These are phyloP conservation scores for Fonsecaea monophora DNA, from an alignment of 2,329 filamentous ascomycete genomes.

Conservation along the genomic window DNA sequence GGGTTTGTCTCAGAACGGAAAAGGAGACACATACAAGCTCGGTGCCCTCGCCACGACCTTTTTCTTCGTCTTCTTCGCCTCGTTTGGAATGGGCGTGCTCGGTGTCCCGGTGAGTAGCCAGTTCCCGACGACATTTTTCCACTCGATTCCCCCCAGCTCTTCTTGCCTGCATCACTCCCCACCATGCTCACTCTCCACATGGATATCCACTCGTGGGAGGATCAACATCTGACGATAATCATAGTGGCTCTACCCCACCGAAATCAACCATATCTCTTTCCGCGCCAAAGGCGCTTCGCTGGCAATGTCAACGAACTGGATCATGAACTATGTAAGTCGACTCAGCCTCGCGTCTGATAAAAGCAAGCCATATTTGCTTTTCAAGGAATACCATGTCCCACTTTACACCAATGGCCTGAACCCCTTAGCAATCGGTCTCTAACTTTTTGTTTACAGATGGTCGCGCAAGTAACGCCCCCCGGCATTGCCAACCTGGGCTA, in stretches of 20 bases:
- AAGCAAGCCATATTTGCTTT: not conserved
- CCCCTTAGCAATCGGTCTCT: not conserved
- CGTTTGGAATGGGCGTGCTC: constrained; percentile 50
- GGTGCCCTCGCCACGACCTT: constrained; percentile 58
- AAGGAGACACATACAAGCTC: constrained; percentile 52
- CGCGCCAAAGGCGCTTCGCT: constrained; percentile 46
- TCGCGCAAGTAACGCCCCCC: constrained; percentile 45
- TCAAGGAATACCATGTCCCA: not conserved
- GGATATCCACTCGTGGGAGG: not conserved
- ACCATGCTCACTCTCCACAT: not conserved
- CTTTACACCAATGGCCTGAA: not conserved
- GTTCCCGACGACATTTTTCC: not conserved
- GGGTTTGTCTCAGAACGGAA: constrained; percentile 49
- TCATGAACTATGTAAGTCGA: constrained; percentile 42
- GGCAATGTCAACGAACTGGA: constrained; percentile 44
- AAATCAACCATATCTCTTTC: constrained; percentile 47
- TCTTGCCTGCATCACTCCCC: too few relatives aligned
- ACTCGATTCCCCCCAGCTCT: too few relatives aligned
- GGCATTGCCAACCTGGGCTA: constrained; percentile 45
- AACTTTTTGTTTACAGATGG: constrained; percentile 33
- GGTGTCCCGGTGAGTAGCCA: constrained; percentile 44
- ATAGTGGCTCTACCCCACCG: constrained; percentile 47
- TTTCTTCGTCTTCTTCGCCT: constrained; percentile 51
- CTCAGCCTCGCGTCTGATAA: not conserved
- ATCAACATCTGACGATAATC: not conserved